Conservation (phyloP, 129 eudicot species). For the Flaveria sonorensis region DNA sequence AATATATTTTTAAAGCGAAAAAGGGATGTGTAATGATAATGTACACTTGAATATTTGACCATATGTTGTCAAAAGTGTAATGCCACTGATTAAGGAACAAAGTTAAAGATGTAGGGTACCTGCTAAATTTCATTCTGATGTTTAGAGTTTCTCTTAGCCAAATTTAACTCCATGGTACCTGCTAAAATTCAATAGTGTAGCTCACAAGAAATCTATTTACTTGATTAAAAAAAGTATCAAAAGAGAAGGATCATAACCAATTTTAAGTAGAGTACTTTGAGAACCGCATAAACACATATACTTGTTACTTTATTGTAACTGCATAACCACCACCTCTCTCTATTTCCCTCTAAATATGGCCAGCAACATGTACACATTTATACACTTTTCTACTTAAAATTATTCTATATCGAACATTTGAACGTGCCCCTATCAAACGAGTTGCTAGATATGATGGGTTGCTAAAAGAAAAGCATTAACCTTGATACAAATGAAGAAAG, state of each 20-base stretch:
- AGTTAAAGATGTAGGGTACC: conserved; percentile 41
- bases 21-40: conserved; percentile 37
- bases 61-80: conserved; percentile 38
- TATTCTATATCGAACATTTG: not conserved
- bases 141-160: conserved; percentile 17
- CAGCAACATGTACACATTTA: not conserved
- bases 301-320: not conserved
- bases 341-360: not conserved
- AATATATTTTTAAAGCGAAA: conserved; percentile 21
- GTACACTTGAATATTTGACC: conserved; percentile 27
- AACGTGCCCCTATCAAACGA: not conserved
- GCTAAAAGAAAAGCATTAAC: conserved; percentile 4
- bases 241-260: not conserved
- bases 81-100: conserved; percentile 46
- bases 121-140: conserved; percentile 19
- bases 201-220: not conserved
- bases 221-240: not conserved
- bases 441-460: not conserved
- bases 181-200: conserved; percentile 4
- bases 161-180: conserved; percentile 10
- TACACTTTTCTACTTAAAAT: not conserved
- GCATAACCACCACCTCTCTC: not conserved
- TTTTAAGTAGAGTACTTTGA: not conserved
- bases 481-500: conserved; percentile 30
- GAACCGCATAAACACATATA: not conserved